Evolutionary conservation across 441 rosid genomes (phyloP).

Genomic region (Eruca vesicaria): DNA sequence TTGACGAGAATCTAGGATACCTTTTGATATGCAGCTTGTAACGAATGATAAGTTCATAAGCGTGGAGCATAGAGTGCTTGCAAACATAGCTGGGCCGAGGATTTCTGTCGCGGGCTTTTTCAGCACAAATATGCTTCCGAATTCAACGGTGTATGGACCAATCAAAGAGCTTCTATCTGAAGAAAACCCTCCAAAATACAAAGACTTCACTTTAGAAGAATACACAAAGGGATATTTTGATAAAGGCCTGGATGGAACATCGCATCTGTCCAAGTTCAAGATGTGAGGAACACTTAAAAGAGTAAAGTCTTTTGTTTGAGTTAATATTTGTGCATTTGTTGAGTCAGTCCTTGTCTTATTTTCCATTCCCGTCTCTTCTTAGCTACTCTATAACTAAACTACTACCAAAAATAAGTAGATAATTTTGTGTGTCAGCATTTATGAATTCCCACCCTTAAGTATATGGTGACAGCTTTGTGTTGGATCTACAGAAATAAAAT

Average conservation of each 20-base stretch:
- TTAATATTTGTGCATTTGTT: neutral
- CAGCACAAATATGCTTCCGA: constrained; percentile 12
- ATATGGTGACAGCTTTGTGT: neutral
- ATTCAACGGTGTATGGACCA: constrained; percentile 42
- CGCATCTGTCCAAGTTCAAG: constrained; percentile 31
- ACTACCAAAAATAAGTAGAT: neutral
- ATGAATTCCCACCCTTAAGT: neutral
- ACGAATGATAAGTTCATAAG: constrained; percentile 57
- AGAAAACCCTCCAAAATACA: constrained; percentile 51
- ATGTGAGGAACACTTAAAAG: neutral
- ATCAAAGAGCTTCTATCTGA: constrained; percentile 55
- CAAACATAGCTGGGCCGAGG: constrained; percentile 42
- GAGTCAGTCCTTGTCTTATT: neutral
- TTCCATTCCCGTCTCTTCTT: neutral
- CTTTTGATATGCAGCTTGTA: constrained; percentile 38
- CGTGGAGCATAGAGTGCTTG: constrained; percentile 54
- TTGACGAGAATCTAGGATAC: constrained; percentile 1
- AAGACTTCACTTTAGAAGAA: constrained; percentile 39
- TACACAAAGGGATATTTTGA: constrained; percentile 23
- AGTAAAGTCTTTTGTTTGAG: neutral
- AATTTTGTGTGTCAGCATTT: neutral
- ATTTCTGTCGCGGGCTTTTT: constrained; percentile 57
- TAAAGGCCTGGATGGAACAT: constrained; percentile 52
- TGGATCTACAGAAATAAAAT: neutral
- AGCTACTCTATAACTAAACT: neutral